Percentiles rank a stretch among this genome's conserved stretches.
Evolutionary conservation across 192 early-diverging fungal species (phyloP).

Genomic region (Paraglomus brasilianum): DNA sequence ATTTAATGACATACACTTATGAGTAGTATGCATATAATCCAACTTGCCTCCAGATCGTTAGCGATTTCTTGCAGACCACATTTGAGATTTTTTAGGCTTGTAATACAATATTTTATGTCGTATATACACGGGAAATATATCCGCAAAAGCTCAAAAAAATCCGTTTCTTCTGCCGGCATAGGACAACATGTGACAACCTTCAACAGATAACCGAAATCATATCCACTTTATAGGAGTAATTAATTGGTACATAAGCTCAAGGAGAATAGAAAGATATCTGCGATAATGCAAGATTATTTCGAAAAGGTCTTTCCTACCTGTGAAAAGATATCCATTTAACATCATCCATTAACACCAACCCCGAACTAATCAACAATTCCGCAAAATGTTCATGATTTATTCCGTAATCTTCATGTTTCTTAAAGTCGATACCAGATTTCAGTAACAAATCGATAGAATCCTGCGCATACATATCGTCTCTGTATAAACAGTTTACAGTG

Average conservation of each 20-base stretch:
- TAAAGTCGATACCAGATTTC: slow-evolving; percentile 98
- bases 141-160: slow-evolving; percentile 89
- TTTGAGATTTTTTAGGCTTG: slow-evolving; percentile 92
- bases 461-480: slow-evolving; percentile 98
- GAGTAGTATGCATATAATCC: slow-evolving; percentile 1
- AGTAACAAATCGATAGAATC: slow-evolving; percentile 96
- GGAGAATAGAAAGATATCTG: not conserved
- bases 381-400: slow-evolving; percentile 96
- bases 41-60: slow-evolving; percentile 83
- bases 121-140: slow-evolving; percentile 99
- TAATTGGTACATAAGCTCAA: not conserved
- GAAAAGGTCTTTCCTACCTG: slow-evolving; percentile 55
- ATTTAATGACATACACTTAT: not conserved
- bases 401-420: slow-evolving; percentile 93
- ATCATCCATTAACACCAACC: slow-evolving; percentile 89
- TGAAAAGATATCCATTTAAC: slow-evolving; percentile 99
- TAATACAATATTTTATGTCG: slow-evolving; percentile 99
- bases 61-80: slow-evolving; percentile 98
- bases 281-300: not conserved
- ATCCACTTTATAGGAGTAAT: slow-evolving; percentile 65
- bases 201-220: slow-evolving; percentile 98
- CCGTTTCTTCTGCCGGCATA: slow-evolving; percentile 90
- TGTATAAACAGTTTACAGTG: no score
- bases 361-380: slow-evolving; percentile 95
- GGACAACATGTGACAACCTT: slow-evolving; percentile 91